Evolutionary conservation across 345 rosid genomes (phyloP).

Genomic region (Raphanus raphanistrum): DNA sequence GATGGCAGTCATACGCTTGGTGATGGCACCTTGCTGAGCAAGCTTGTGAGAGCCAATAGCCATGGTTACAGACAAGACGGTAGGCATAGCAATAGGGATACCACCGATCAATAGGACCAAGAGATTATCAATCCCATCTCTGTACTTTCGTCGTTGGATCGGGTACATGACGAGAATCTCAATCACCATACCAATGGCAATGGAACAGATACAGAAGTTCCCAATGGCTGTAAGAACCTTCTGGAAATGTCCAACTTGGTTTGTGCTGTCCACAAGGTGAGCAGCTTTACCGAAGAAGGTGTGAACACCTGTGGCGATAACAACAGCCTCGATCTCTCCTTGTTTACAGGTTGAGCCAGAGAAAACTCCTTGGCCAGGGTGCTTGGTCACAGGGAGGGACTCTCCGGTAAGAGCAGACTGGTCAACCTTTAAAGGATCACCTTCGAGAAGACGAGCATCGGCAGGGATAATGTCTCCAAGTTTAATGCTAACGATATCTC

Average conservation of each 20-base stretch:
- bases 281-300: slow-evolving; percentile 95
- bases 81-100: slow-evolving; percentile 95
- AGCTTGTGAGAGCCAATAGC: slow-evolving; percentile 85
- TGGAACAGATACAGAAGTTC: slow-evolving; percentile 87
- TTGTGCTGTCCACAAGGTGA: slow-evolving; percentile 50
- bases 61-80: slow-evolving; percentile 90
- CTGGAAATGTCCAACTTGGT: slow-evolving; percentile 90
- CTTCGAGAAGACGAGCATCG: slow-evolving; percentile 92
- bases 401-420: slow-evolving; percentile 89
- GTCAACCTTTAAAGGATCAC: slow-evolving; percentile 85
- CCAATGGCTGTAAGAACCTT: slow-evolving; percentile 86
- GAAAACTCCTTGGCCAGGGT: slow-evolving; percentile 77
- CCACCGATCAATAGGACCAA: slow-evolving; percentile 90
- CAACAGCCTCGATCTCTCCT: slow-evolving; percentile 89
- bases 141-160: slow-evolving; percentile 69
- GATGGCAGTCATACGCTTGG: slow-evolving; percentile 93
- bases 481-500: slow-evolving; percentile 83
- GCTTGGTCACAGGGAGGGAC: slow-evolving; percentile 88
- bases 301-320: slow-evolving; percentile 87
- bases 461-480: slow-evolving; percentile 92
- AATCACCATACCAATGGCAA: slow-evolving; percentile 71
- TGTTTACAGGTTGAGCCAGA: slow-evolving; percentile 93
- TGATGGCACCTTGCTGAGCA: slow-evolving; percentile 88
- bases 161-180: slow-evolving; percentile 90
- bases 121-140: slow-evolving; percentile 81